phyloP scores from a whole-genome alignment of 2,329 filamentous ascomycete genomes.

The Colletotrichum caudatum region DNA sequence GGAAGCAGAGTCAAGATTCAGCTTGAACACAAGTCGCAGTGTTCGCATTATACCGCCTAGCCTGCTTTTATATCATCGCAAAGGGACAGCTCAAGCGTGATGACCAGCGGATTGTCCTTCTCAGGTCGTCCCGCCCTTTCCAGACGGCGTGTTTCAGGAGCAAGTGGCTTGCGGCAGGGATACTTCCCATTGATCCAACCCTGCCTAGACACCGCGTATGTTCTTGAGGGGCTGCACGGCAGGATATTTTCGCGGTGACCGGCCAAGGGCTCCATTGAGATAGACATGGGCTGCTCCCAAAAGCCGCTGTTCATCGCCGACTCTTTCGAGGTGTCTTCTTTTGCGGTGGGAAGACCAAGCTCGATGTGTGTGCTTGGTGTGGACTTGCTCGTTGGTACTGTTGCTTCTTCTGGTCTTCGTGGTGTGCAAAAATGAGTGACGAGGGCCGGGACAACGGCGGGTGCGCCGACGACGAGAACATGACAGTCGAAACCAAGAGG shows the following conservation, averaged over 20 bases:
- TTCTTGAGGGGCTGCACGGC: neutral
- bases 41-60: neutral
- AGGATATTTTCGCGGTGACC: too few relatives aligned
- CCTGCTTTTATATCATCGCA: neutral
- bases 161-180: neutral
- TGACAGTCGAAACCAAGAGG: slow-evolving; percentile 19
- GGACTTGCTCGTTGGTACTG: neutral
- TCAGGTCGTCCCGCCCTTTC: neutral
- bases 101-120: neutral
- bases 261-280: neutral
- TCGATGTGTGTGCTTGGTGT: neutral
- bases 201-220: neutral
- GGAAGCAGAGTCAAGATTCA: neutral
- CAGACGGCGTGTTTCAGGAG: neutral
- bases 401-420: neutral
- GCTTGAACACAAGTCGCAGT: too few relatives aligned
- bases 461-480: slow-evolving; percentile 2
- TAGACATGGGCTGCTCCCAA: neutral
- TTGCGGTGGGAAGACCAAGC: neutral
- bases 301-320: neutral
- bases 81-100: neutral
- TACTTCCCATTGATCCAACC: neutral
- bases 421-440: neutral
- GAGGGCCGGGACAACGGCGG: neutral
- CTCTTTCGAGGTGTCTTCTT: neutral